phyloP scores from a whole-genome alignment of 2,329 filamentous ascomycete genomes.

The Botrytis pseudocinerea region DNA sequence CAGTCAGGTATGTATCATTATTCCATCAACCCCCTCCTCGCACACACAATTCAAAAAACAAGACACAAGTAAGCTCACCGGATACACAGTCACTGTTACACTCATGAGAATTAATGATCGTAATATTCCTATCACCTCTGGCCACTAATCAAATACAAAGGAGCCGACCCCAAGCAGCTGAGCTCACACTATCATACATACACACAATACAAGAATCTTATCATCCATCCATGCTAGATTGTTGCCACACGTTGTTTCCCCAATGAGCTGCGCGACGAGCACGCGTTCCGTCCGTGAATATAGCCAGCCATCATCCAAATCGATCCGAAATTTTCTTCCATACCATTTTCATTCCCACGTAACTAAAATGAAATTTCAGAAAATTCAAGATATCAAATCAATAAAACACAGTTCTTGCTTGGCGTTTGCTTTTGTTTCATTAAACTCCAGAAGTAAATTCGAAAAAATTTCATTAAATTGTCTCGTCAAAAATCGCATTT shows the following conservation, averaged over 20 bases:
- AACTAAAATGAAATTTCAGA: background rate
- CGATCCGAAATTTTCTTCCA: background rate
- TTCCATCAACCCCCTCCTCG: background rate
- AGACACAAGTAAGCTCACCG: background rate
- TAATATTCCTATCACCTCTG: background rate
- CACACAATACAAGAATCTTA: background rate
- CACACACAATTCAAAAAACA: background rate
- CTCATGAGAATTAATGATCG: background rate
- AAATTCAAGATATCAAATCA: background rate
- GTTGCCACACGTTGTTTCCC: background rate
- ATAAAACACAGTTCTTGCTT: background rate
- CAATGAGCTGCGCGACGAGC: background rate
- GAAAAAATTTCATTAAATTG: background rate
- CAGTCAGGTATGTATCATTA: background rate
- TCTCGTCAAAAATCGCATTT: background rate
- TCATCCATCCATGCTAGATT: background rate
- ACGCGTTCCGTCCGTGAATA: background rate
- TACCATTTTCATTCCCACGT: background rate
- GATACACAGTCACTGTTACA: background rate
- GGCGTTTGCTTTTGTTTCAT: background rate
- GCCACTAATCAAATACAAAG: background rate
- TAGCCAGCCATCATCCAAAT: background rate
- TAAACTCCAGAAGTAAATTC: background rate
- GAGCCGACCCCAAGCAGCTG: background rate
- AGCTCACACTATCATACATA: conserved; percentile 1